A percentile compares a stretch with the other conserved stretches of the same genome.
phyloP scores from a whole-genome alignment of 805 yeast species.

The Myxozyma melibiosi region DNA sequence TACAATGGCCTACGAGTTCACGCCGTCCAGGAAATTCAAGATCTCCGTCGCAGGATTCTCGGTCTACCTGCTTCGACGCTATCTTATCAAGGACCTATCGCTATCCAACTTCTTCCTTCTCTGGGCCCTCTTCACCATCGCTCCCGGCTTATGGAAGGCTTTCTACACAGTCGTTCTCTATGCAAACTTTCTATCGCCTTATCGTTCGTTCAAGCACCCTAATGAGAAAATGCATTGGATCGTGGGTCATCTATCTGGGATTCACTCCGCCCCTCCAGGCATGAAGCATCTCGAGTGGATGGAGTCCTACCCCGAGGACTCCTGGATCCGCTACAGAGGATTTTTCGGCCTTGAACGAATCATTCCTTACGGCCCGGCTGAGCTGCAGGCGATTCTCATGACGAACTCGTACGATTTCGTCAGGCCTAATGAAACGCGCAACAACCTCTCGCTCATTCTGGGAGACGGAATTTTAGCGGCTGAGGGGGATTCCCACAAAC shows the following conservation, averaged over 20 bases:
- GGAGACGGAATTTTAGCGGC: slow-evolving; percentile 30
- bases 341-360: slow-evolving; percentile 18
- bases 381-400: slow-evolving; percentile 21
- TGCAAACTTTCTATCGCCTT: slow-evolving; percentile 19
- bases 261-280: slow-evolving; percentile 5
- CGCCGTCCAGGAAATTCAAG: slow-evolving; percentile 13
- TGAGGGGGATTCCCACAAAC: slow-evolving; percentile 26
- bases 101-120: slow-evolving; percentile 2
- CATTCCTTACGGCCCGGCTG: slow-evolving; percentile 6
- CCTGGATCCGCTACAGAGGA: slow-evolving; percentile 19
- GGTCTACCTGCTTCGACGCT: slow-evolving; percentile 17
- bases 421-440: slow-evolving; percentile 12
- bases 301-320: slow-evolving; percentile 6
- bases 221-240: slow-evolving; percentile 19
- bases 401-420: slow-evolving; percentile 24
- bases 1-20: slow-evolving; percentile 14
- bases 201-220: slow-evolving; percentile 17
- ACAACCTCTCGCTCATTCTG: slow-evolving; percentile 3
- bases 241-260: slow-evolving; percentile 11
- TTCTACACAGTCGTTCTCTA: slow-evolving; percentile 12
- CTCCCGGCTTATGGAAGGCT: not conserved
- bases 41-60: slow-evolving; percentile 16
- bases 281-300: slow-evolving; percentile 16
- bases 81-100: not conserved
- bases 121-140: slow-evolving; percentile 8